Evolutionary conservation across 768 basidiomycete genomes (phyloP), one percentile per base, ranked within the genome.

Genomic region (Postia placenta): DNA sequence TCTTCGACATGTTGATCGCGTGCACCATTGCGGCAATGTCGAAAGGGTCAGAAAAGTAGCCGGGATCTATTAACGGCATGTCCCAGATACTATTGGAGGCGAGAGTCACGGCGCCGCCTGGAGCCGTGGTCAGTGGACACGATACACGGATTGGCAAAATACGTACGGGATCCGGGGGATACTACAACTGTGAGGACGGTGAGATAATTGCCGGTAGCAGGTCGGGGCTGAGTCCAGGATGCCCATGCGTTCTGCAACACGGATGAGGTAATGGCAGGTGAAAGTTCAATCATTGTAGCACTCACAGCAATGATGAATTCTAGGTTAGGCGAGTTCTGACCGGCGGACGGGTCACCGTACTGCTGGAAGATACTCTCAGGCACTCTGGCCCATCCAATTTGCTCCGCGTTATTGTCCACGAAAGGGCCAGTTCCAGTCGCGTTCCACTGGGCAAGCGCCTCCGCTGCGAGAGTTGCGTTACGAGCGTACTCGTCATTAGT

Each of bases 21-120:
- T 59, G 42, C 38, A 58, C 52, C 42, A 69, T 51, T 30, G 66
- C 56, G 27, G 47, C 49, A 28, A 64, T 37, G 50, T 71, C 70
- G 49, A 55, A 60, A 2, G 42, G 15, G 19, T 39, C 49, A n/a
- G 52, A 47, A 20, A 68, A 65, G 52, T 53, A 52, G 30, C 42
- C 48, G 5, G 61, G 60, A 51, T 67, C 53, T 40, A 67, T 62
- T 9, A 54, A n/a, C 1, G 65, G 65, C 4, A 27, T 28, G 26
- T 46, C 57, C 49, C 63, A 62, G 0, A 63, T 59, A 45, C 62
- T 51, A 15, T 47, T 47, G 0, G 58, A 60, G 19, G 49, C 42
- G 22, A 67, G 59, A 4, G 52, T 57, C 14, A 67, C 47, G 35
- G 57, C 53, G 11, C 65, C 65, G 43, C 56, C 60, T 60, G 42